phyloP scores from a whole-genome alignment of 495 filamentous ascomycete genomes.

The Aspergillus saccharolyticus region DNA sequence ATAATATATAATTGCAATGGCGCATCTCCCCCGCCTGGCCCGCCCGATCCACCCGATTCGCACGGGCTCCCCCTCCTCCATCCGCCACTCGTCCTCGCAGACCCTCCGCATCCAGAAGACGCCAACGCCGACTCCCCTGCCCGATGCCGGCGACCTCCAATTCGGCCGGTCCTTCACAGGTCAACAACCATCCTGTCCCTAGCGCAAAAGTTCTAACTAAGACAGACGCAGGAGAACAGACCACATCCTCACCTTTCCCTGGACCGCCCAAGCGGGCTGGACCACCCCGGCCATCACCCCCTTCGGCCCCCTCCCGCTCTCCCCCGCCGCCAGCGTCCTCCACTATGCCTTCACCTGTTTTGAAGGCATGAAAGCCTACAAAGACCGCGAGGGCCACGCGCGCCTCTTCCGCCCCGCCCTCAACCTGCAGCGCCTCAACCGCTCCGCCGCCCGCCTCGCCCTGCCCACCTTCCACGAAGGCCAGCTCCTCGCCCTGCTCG shows the following conservation, averaged over 20 bases:
- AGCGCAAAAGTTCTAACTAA: too few relatives aligned
- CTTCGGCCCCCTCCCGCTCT: not conserved
- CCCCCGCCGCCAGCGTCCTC: not conserved
- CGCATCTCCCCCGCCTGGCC: too few relatives aligned
- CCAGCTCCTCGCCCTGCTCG: not conserved
- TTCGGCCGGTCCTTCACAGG: too few relatives aligned
- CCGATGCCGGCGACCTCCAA: too few relatives aligned
- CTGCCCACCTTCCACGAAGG: not conserved
- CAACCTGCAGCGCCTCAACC: not conserved
- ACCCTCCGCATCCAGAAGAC: too few relatives aligned
- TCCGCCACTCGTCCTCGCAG: too few relatives aligned
- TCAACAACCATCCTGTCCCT: too few relatives aligned
- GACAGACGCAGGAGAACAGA: too few relatives aligned
- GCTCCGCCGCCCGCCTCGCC: not conserved
- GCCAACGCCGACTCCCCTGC: too few relatives aligned
- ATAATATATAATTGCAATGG: too few relatives aligned
- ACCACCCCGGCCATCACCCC: not conserved
- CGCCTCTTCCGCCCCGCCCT: not conserved
- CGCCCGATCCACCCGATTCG: too few relatives aligned
- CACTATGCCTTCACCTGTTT: not conserved
- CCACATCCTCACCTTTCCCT: not conserved
- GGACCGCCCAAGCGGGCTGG: not conserved
- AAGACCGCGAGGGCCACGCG: not conserved
- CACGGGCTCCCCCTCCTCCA: too few relatives aligned
- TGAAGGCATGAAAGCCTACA: not conserved